Percentiles rank a stretch among this genome's conserved stretches.
These are phyloP conservation scores for Apiotrichum akiyoshidainum DNA, from an alignment of 1,284 basidiomycete genomes.

Conservation along the genomic window DNA sequence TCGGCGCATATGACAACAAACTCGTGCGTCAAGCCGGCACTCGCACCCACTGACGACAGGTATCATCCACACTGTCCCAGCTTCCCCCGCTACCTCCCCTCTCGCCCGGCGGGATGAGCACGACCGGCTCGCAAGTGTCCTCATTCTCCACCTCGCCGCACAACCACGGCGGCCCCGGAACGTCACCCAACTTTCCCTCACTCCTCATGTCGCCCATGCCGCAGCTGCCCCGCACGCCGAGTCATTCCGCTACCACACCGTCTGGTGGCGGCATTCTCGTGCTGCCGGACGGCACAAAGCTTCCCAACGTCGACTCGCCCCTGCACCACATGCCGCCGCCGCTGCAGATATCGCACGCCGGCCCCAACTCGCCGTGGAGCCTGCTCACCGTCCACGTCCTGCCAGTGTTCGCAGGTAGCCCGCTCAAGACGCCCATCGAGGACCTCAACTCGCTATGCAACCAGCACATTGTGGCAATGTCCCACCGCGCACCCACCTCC, in stretches of 20 bases:
- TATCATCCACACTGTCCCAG: conserved; percentile 46
- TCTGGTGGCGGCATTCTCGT: conserved; percentile 29
- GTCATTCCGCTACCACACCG: not conserved
- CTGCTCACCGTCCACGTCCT: conserved; percentile 78
- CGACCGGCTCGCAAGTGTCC: conserved; percentile 16
- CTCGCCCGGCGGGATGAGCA: conserved; percentile 28
- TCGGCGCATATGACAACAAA: conserved; percentile 46
- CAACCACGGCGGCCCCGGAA: not conserved
- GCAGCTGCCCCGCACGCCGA: not conserved
- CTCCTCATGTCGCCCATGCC: conserved; percentile 2
- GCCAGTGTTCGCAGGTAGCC: conserved; percentile 87
- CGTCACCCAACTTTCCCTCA: not conserved
- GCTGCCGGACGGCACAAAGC: conserved; percentile 41
- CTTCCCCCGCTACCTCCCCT: conserved; percentile 41
- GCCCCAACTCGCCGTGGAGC: conserved; percentile 63
- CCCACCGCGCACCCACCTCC: conserved; percentile 40
- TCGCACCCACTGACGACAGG: conserved; percentile 21
- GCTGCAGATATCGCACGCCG: conserved; percentile 35
- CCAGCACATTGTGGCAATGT: conserved; percentile 41
- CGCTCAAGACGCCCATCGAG: conserved; percentile 83
- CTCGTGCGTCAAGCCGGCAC: conserved; percentile 30
- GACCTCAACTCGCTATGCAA: conserved; percentile 65
- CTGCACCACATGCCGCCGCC: conserved; percentile 13
- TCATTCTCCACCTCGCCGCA: conserved; percentile 13
- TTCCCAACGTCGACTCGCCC: conserved; percentile 11